Percentiles rank a stretch among this genome's conserved stretches.
Conservation (phyloP, 495 filamentous ascomycete species). For the Hamigera avellanea region DNA sequence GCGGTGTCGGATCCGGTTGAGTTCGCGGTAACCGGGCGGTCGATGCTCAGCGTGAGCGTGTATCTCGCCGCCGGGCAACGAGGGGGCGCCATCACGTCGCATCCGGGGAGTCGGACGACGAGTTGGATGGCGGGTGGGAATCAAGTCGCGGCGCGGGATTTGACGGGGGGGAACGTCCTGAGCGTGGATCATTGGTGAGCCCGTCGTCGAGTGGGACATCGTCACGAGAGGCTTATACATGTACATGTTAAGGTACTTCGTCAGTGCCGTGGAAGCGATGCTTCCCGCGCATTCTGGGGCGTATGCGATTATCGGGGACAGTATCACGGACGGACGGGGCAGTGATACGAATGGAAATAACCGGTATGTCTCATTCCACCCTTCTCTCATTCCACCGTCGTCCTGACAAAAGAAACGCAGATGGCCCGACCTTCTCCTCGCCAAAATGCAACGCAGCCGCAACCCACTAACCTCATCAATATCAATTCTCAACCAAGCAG, state of each 20-base stretch:
- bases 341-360: constrained; percentile 54
- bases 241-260: constrained; percentile 50
- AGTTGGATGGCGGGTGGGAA: constrained; percentile 47
- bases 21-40: constrained; percentile 33
- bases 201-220: too few relatives aligned
- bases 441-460: constrained; percentile 36
- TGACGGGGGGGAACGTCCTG: too few relatives aligned
- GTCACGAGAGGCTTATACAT: too few relatives aligned
- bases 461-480: too few relatives aligned
- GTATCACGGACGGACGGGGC: constrained; percentile 61
- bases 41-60: constrained; percentile 44
- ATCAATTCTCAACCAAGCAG: constrained; percentile 58
- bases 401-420: too few relatives aligned
- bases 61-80: constrained; percentile 48
- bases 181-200: too few relatives aligned
- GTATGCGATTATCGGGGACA: constrained; percentile 58
- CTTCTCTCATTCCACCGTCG: too few relatives aligned
- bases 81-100: constrained; percentile 46
- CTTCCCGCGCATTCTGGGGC: constrained; percentile 27
- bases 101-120: constrained; percentile 58
- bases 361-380: constrained; percentile 26
- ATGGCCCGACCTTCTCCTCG: constrained; percentile 56
- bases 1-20: constrained; percentile 54
- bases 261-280: constrained; percentile 49
- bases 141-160: constrained; percentile 30